Percentiles rank a stretch among this genome's conserved stretches.
phyloP scores from a whole-genome alignment of 345 rosid genomes.

The Garcia nutans region DNA sequence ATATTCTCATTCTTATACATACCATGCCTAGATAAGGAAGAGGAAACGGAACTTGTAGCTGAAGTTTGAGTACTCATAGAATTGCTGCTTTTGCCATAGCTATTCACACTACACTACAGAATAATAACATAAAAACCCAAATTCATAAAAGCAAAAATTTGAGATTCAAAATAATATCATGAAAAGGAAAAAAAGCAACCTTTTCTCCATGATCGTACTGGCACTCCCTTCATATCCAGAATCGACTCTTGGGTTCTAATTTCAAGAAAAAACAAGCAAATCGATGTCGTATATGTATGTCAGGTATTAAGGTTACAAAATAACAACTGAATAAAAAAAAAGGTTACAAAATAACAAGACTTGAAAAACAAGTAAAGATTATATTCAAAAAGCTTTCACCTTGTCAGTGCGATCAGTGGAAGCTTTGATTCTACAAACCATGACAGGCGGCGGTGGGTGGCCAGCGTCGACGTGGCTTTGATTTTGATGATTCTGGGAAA shows the following conservation, averaged over 20 bases:
- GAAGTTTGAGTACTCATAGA: neutral
- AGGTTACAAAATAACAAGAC: neutral
- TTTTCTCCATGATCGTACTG: neutral
- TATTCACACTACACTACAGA: neutral
- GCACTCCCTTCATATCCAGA: neutral
- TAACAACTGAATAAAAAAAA: too few species aligned
- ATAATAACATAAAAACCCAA: neutral
- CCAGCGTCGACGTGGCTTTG: too few species aligned
- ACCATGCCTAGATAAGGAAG: constrained; percentile 9
- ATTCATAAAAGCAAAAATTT: too few species aligned
- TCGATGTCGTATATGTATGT: neutral
- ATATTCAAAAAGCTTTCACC: too few species aligned
- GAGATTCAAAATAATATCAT: too few species aligned
- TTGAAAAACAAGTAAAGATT: neutral
- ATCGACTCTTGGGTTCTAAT: neutral
- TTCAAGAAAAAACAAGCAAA: neutral
- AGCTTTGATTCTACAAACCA: neutral
- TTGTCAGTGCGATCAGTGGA: too few species aligned
- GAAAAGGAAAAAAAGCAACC: neutral
- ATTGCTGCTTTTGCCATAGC: neutral
- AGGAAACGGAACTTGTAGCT: constrained; percentile 6
- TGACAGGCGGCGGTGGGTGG: neutral
- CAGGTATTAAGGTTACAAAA: neutral
- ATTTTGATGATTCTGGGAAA: too few species aligned
- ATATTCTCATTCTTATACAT: neutral